A percentile compares a stretch with the other conserved stretches of the same genome.
Evolutionary conservation across 2,329 filamentous ascomycete species (phyloP).

Genomic region (Orbilia oligospora): DNA sequence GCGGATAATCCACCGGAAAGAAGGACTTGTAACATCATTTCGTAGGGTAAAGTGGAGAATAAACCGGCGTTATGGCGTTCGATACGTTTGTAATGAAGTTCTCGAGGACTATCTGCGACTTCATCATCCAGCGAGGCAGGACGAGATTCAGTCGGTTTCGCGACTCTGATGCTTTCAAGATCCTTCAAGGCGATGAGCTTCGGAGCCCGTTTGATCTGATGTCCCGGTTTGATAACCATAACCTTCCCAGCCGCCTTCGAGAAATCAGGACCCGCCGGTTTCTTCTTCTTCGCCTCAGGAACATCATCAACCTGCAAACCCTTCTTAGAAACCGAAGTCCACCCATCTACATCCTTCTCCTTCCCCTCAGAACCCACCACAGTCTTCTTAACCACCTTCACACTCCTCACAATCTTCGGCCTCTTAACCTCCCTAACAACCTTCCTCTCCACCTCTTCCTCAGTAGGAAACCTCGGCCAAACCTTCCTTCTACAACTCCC

Average conservation of each 20-base stretch:
- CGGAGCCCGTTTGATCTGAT: conserved; percentile 38
- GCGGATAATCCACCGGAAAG: conserved; percentile 43
- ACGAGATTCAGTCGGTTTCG: conserved; percentile 30
- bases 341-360: conserved; percentile 21
- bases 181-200: conserved; percentile 38
- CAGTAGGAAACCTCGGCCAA: conserved; percentile 46
- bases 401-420: conserved; percentile 39
- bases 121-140: conserved; percentile 25
- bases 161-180: conserved; percentile 29
- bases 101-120: conserved; percentile 7
- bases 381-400: conserved; percentile 7
- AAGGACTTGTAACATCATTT: conserved; percentile 58
- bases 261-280: conserved; percentile 19
- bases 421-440: conserved; percentile 37
- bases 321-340: conserved; percentile 34
- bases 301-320: conserved; percentile 21
- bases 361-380: conserved; percentile 37
- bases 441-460: conserved; percentile 30
- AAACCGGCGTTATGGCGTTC: conserved; percentile 40
- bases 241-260: conserved; percentile 46
- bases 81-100: conserved; percentile 41
- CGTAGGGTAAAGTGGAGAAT: conserved; percentile 49
- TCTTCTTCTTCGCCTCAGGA: conserved; percentile 10
- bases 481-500: conserved; percentile 2
- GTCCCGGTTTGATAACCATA: conserved; percentile 51